These are phyloP conservation scores for Ochromonas danica DNA, from an alignment of 108 stramenopile genomes.

Conservation along the genomic window DNA sequence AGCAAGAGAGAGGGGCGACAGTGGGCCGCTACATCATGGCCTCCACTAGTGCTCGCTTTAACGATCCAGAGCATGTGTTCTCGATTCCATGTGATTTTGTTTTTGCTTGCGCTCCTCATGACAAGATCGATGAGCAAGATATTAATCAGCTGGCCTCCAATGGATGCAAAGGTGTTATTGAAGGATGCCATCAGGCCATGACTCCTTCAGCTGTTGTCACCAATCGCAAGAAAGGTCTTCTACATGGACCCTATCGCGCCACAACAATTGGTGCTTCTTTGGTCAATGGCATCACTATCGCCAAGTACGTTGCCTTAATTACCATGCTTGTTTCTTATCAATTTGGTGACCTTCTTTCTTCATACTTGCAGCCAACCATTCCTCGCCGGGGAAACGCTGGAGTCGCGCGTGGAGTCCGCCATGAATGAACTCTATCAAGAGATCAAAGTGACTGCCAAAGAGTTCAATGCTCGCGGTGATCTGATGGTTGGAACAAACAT, in stretches of 20 bases:
- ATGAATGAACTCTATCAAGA: slow-evolving; percentile 73
- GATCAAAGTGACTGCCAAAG: slow-evolving; percentile 81
- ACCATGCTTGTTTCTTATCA: background rate
- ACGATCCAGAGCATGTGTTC: slow-evolving; percentile 51
- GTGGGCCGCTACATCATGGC: slow-evolving; percentile 57
- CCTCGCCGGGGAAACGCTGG: slow-evolving; percentile 40
- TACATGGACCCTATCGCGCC: slow-evolving; percentile 74
- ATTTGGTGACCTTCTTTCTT: background rate
- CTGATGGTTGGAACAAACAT: slow-evolving; percentile 81
- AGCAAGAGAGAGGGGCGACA: slow-evolving; percentile 81
- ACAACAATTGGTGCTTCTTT: slow-evolving; percentile 80
- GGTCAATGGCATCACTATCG: slow-evolving; percentile 66
- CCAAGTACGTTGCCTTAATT: background rate
- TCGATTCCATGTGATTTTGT: slow-evolving; percentile 71
- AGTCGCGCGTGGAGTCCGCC: slow-evolving; percentile 69
- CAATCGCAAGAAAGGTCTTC: slow-evolving; percentile 23
- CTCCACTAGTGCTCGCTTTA: slow-evolving; percentile 47
- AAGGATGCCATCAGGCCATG: slow-evolving; percentile 67
- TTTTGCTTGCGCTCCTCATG: slow-evolving; percentile 81
- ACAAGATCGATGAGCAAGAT: slow-evolving; percentile 63
- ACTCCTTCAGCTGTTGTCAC: slow-evolving; percentile 24
- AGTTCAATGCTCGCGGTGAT: slow-evolving; percentile 91
- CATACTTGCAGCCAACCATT: slow-evolving; percentile 40
- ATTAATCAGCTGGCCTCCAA: background rate
- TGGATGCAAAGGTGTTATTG: slow-evolving; percentile 67